Conservation (phyloP, 176 grass and related monocot species). For the Bromus sterilis region DNA sequence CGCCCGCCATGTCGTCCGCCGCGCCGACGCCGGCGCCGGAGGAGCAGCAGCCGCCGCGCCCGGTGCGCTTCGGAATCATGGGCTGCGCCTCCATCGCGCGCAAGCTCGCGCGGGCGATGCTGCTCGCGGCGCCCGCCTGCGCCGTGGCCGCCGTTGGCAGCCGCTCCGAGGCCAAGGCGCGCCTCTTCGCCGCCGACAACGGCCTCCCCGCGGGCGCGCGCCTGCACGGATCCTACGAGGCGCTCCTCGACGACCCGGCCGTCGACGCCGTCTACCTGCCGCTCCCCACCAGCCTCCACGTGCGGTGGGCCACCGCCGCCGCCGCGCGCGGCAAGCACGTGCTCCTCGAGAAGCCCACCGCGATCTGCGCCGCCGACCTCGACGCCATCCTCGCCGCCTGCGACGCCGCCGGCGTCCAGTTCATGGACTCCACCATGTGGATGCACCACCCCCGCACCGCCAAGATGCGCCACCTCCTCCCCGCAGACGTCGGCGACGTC, state of each 20-base stretch:
- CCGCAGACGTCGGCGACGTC: conserved; percentile 44
- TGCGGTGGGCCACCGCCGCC: conserved; percentile 57
- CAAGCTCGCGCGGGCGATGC: conserved; percentile 62
- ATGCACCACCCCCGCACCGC: conserved; percentile 80
- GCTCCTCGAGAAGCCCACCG: conserved; percentile 87
- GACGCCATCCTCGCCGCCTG: conserved; percentile 62
- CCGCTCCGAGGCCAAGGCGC: conserved; percentile 61
- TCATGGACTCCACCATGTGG: conserved; percentile 98
- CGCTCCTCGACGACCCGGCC: conserved; percentile 53
- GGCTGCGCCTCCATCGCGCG: conserved; percentile 73
- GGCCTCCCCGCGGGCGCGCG: conserved; percentile 15
- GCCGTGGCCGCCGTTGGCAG: conserved; percentile 50
- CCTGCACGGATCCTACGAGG: conserved; percentile 63
- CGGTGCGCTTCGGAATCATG: conserved; percentile 66
- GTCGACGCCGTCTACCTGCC: conserved; percentile 77
- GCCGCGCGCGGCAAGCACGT: conserved; percentile 65
- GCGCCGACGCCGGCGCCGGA: background rate
- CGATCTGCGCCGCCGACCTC: conserved; percentile 60
- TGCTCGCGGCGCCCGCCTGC: conserved; percentile 30
- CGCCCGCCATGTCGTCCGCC: background rate
- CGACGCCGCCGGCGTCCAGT: conserved; percentile 40
- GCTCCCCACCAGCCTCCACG: conserved; percentile 75
- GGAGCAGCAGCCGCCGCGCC: background rate
- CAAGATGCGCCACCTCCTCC: conserved; percentile 66
- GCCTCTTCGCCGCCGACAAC: conserved; percentile 51